A percentile compares a stretch with the other conserved stretches of the same genome.
Conservation (phyloP, 1,139 yeast genomes). For the Debaryomycetaceae sp. region DNA sequence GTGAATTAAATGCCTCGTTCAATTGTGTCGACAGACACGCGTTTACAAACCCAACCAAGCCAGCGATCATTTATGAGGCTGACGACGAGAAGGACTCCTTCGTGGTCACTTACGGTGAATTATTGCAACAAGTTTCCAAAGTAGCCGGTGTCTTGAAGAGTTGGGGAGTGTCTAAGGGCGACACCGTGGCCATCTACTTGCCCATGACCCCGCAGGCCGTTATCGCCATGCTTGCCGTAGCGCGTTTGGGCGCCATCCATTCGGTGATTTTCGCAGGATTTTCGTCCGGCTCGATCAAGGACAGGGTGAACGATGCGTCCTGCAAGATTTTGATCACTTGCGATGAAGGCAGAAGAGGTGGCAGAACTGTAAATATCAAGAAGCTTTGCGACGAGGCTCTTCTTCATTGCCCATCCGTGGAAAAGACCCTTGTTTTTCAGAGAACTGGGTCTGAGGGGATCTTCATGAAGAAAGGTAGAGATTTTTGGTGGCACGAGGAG, state of each 20-base stretch:
- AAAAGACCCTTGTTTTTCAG: slow-evolving; percentile 79
- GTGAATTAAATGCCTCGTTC: slow-evolving; percentile 88
- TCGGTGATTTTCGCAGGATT: slow-evolving; percentile 97
- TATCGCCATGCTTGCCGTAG: slow-evolving; percentile 90
- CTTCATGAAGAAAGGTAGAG: slow-evolving; percentile 77
- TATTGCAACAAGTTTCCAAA: slow-evolving; percentile 79
- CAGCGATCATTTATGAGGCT: slow-evolving; percentile 91
- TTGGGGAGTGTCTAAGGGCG: slow-evolving; percentile 92
- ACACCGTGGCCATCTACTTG: slow-evolving; percentile 91
- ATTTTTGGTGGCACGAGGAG: slow-evolving; percentile 92
- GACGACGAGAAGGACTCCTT: slow-evolving; percentile 80
- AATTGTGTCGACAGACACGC: slow-evolving; percentile 98
- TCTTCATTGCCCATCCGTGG: slow-evolving; percentile 69
- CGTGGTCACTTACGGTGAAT: slow-evolving; percentile 77
- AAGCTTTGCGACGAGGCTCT: slow-evolving; percentile 93
- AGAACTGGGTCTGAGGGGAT: slow-evolving; percentile 74
- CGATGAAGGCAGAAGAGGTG: slow-evolving; percentile 97
- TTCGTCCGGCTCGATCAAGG: slow-evolving; percentile 88
- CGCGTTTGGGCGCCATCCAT: slow-evolving; percentile 93
- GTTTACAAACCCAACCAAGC: slow-evolving; percentile 75
- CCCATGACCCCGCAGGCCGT: slow-evolving; percentile 98
- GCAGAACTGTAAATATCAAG: slow-evolving; percentile 85
- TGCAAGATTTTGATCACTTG: slow-evolving; percentile 90
- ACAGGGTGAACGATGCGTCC: slow-evolving; percentile 84
- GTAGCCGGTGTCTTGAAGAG: slow-evolving; percentile 82